Evolutionary conservation across 176 grass and related monocot genomes (phyloP).

Genomic region (Alloteropsis semialata): DNA sequence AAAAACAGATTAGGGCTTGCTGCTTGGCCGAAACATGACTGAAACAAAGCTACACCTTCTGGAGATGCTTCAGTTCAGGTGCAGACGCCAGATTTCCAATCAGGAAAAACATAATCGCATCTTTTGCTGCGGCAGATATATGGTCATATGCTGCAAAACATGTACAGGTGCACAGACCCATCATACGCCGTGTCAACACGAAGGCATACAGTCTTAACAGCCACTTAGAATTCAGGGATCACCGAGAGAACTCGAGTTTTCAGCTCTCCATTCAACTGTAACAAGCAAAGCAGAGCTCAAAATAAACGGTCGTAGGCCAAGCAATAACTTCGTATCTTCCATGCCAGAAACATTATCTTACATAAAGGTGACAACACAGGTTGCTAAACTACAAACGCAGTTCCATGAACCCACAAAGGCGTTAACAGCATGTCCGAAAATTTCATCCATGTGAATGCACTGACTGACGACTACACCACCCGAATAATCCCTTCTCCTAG

Average conservation of each 20-base stretch:
- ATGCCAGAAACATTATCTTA: slow-evolving; percentile 4
- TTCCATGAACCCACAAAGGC: neutral
- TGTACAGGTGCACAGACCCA: neutral
- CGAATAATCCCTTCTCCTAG: slow-evolving; percentile 13
- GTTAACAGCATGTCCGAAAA: slow-evolving; percentile 20
- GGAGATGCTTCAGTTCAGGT: neutral
- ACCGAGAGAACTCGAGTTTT: neutral
- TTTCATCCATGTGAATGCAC: slow-evolving; percentile 23
- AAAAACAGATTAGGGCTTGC: too few species aligned
- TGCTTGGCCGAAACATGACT: too few species aligned
- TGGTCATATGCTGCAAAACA: neutral
- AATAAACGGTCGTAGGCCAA: neutral
- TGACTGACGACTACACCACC: neutral
- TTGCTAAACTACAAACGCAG: neutral
- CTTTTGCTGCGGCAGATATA: neutral
- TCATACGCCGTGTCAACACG: neutral
- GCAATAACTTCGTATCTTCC: neutral
- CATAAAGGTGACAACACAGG: slow-evolving; percentile 1
- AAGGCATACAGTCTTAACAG: neutral
- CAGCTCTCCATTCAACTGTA: neutral
- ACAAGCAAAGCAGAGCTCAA: neutral
- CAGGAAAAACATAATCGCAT: neutral
- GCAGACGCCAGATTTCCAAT: neutral
- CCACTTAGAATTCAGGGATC: neutral
- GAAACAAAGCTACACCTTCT: too few species aligned